Evolutionary conservation across 78 protist species (phyloP).

Genomic region (slime mould (Dictyostelium discoideum)): DNA sequence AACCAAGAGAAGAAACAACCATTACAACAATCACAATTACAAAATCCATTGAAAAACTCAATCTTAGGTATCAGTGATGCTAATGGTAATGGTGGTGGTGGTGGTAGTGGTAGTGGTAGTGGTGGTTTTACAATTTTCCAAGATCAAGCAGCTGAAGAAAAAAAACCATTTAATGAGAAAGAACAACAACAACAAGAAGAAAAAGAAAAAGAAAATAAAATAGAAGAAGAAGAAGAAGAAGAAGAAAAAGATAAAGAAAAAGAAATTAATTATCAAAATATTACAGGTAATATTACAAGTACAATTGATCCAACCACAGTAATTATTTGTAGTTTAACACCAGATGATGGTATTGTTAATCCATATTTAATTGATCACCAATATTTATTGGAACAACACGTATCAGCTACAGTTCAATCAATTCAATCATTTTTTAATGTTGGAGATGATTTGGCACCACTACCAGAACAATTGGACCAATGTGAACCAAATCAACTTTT

Average conservation of each 20-base stretch:
- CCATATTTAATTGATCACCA: conserved; percentile 10
- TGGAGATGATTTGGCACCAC: conserved; percentile 9
- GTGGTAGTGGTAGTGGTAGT: too few relatives aligned
- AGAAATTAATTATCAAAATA: not conserved
- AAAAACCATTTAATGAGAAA: not conserved
- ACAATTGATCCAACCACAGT: conserved; percentile 29
- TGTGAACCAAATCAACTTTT: not conserved
- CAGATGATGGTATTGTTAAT: conserved; percentile 7
- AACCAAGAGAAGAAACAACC: not conserved
- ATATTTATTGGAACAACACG: conserved; percentile 10
- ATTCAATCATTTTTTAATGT: not conserved
- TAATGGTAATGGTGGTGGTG: too few relatives aligned
- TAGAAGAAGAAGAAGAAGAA: not conserved
- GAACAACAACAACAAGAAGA: not conserved
- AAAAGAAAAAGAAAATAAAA: too few relatives aligned
- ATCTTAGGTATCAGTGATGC: not conserved
- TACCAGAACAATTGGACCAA: not conserved
- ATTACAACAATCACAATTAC: conserved; percentile 9
- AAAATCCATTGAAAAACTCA: not conserved
- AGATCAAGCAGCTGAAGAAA: not conserved
- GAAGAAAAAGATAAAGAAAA: not conserved
- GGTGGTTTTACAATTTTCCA: not conserved
- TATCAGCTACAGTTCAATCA: not conserved
- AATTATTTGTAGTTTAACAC: not conserved
- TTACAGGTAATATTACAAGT: conserved; percentile 3